A percentile compares a stretch with the other conserved stretches of the same genome.
Conservation (phyloP, 1,284 basidiomycete species). For the Heliocybe sulcata region DNA sequence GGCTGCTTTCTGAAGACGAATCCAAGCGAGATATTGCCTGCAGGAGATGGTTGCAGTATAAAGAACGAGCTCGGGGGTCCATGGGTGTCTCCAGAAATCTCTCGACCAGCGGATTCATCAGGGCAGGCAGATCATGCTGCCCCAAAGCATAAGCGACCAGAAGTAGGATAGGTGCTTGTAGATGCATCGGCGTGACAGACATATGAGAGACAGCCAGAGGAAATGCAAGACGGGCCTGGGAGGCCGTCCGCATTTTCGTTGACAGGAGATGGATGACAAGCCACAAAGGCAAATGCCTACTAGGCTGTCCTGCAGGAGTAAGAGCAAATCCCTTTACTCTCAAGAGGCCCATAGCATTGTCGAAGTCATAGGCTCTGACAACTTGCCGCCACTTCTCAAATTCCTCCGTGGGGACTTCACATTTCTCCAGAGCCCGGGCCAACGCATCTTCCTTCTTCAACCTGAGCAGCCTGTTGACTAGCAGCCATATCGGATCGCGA, state of each 20-base stretch:
- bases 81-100: constrained; percentile 34
- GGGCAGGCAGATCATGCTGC: constrained; percentile 34
- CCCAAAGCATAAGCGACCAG: constrained; percentile 41
- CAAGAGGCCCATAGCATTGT: background rate
- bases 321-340: background rate
- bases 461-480: background rate
- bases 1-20: constrained; percentile 30
- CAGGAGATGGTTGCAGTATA: constrained; percentile 51
- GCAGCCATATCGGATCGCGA: background rate
- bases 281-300: constrained; percentile 27
- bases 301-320: background rate
- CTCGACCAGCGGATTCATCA: constrained; percentile 34
- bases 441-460: background rate
- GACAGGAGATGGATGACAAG: constrained; percentile 41
- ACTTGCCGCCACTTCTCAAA: background rate
- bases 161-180: constrained; percentile 37
- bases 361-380: background rate
- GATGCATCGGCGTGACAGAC: constrained; percentile 18
- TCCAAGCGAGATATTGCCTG: constrained; percentile 38
- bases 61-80: constrained; percentile 15
- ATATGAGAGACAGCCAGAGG: constrained; percentile 32
- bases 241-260: constrained; percentile 35
- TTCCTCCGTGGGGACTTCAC: background rate
- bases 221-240: constrained; percentile 31
- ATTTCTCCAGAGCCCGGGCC: background rate